Percentiles rank a stretch among this genome's conserved stretches.
Evolutionary conservation across 2,329 filamentous ascomycete genomes (phyloP).

Genomic region (Leptographium galeiforme): DNA sequence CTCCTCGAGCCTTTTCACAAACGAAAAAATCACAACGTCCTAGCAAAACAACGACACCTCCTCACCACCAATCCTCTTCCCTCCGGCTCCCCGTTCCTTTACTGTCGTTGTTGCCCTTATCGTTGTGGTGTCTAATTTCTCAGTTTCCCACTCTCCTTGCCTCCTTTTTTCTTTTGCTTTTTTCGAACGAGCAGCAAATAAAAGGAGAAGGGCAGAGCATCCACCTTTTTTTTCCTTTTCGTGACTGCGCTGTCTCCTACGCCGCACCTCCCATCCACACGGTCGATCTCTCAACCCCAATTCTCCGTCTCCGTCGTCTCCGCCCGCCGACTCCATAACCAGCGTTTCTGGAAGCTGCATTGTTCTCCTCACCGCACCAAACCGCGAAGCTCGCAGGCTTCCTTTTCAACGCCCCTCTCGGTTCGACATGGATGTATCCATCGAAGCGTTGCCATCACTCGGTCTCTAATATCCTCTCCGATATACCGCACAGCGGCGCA

Average conservation of each 20-base stretch:
- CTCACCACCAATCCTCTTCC: not conserved
- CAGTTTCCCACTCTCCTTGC: not conserved
- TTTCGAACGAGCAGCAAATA: not conserved
- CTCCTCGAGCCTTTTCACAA: not conserved
- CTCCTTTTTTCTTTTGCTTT: not conserved
- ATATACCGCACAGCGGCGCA: not conserved
- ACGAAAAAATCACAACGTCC: not conserved
- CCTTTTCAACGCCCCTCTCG: not conserved
- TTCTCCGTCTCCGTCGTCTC: not conserved
- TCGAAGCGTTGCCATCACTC: constrained; percentile 4
- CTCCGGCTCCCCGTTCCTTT: not conserved
- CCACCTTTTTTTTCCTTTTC: not conserved
- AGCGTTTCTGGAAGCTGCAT: not conserved
- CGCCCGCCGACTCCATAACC: not conserved
- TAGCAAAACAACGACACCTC: not conserved
- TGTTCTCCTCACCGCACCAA: not conserved
- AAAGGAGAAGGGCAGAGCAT: not conserved
- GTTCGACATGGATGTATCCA: constrained; percentile 9
- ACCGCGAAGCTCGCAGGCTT: not conserved
- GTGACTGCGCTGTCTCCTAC: not conserved
- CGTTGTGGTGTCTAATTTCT: not conserved
- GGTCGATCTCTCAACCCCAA: not conserved
- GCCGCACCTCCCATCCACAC: not conserved
- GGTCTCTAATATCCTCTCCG: constrained; percentile 1
- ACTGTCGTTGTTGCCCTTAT: not conserved